Evolutionary conservation across 768 basidiomycete genomes (phyloP).

Genomic region (Mycena leptocephala): DNA sequence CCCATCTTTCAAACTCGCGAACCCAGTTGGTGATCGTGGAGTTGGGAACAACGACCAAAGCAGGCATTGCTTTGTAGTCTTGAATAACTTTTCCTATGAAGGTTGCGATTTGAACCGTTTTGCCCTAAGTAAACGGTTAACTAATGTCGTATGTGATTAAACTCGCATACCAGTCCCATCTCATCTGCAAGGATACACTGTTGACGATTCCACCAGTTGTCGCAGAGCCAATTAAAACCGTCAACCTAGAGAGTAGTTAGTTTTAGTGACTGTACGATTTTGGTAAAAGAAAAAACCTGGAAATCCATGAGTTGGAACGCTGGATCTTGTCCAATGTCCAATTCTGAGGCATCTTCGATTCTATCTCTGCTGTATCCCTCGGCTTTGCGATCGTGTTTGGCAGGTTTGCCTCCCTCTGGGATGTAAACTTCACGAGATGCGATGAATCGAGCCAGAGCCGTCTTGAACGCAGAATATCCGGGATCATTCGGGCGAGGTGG

Average conservation of each 20-base stretch:
- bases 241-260: slow-evolving; percentile 66
- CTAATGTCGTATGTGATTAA: not conserved
- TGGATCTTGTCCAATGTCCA: slow-evolving; percentile 77
- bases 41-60: slow-evolving; percentile 95
- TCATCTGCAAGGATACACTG: slow-evolving; percentile 96
- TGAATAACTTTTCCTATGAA: slow-evolving; percentile 81
- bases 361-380: slow-evolving; percentile 68
- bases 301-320: slow-evolving; percentile 88
- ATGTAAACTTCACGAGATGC: slow-evolving; percentile 74
- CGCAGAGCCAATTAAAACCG: slow-evolving; percentile 88
- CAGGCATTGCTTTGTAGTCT: slow-evolving; percentile 78
- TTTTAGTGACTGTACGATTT: not conserved
- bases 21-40: slow-evolving; percentile 97
- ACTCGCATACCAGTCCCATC: slow-evolving; percentile 86
- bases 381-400: slow-evolving; percentile 66
- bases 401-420: slow-evolving; percentile 60
- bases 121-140: slow-evolving; percentile 67
- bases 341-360: slow-evolving; percentile 68
- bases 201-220: slow-evolving; percentile 91
- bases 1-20: slow-evolving; percentile 93
- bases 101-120: slow-evolving; percentile 93
- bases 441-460: slow-evolving; percentile 80
- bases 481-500: slow-evolving; percentile 77
- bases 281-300: slow-evolving; percentile 67
- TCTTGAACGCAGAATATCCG: slow-evolving; percentile 75